A percentile compares a stretch with the other conserved stretches of the same genome.
phyloP scores from a whole-genome alignment of 2,329 filamentous ascomycete species.

The Alternaria viburni region DNA sequence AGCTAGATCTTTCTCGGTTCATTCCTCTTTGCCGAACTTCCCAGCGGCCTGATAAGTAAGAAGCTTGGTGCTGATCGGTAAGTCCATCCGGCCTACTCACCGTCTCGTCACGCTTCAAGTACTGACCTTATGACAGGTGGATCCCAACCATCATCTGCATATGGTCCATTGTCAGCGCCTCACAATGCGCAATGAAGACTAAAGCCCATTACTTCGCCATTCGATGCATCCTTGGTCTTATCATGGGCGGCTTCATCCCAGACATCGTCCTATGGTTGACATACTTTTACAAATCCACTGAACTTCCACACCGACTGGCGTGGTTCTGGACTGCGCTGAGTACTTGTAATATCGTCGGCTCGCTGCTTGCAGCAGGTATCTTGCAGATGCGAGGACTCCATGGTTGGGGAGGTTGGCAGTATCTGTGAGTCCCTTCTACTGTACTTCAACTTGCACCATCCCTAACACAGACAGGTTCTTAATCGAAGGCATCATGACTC shows the following conservation, averaged over 20 bases:
- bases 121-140: conserved; percentile 28
- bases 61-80: conserved; percentile 56
- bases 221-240: conserved; percentile 49
- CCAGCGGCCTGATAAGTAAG: conserved; percentile 59
- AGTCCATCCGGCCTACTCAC: background rate
- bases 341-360: conserved; percentile 46
- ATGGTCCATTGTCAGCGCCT: conserved; percentile 46
- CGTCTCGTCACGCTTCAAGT: background rate
- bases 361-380: conserved; percentile 50
- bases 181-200: conserved; percentile 44
- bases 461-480: conserved; percentile 52
- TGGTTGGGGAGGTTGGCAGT: conserved; percentile 53
- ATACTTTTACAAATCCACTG: conserved; percentile 51
- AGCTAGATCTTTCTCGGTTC: conserved; percentile 42
- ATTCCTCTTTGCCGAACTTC: conserved; percentile 58
- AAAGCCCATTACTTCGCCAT: conserved; percentile 48
- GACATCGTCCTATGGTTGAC: conserved; percentile 52
- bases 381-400: conserved; percentile 52
- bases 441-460: conserved; percentile 35
- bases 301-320: conserved; percentile 51
- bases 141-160: conserved; percentile 46
- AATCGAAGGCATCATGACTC: conserved; percentile 63
- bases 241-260: conserved; percentile 44
- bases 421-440: conserved; percentile 14
- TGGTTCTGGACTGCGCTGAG: conserved; percentile 54